Conservation (phyloP, 139 green algal species). For the Chlamydomonas urium region DNA sequence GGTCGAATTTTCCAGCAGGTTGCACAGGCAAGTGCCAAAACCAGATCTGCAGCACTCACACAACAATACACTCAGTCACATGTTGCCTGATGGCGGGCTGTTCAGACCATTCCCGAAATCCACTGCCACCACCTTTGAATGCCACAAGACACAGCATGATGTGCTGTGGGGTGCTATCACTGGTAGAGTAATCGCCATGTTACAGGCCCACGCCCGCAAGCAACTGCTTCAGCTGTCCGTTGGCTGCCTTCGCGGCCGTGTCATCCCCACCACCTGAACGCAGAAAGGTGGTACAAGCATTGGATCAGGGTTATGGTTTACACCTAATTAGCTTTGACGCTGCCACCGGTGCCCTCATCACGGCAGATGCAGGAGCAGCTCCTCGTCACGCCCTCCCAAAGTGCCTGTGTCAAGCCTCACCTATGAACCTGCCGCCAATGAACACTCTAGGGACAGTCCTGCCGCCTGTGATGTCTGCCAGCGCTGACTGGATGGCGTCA, state of each 20-base stretch:
- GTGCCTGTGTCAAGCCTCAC: conserved; percentile 8
- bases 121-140: too few relatives aligned
- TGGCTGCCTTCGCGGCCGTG: background rate
- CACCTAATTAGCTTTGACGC: background rate
- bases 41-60: too few relatives aligned
- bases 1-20: too few relatives aligned
- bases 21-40: too few relatives aligned
- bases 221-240: background rate
- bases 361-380: background rate
- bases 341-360: background rate
- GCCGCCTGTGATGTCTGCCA: conserved; percentile 42
- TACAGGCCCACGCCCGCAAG: too few relatives aligned
- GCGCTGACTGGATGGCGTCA: conserved; percentile 41
- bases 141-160: too few relatives aligned
- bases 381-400: background rate
- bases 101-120: too few relatives aligned
- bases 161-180: too few relatives aligned
- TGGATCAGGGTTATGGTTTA: background rate
- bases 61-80: too few relatives aligned
- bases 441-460: conserved; percentile 58
- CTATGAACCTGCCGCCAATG: conserved; percentile 53
- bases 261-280: conserved; percentile 3
- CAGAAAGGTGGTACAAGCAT: background rate
- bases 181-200: too few relatives aligned
- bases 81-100: too few relatives aligned